phyloP scores from a whole-genome alignment of 176 grass and related monocot genomes.

The Eremochloa ophiuroides region DNA sequence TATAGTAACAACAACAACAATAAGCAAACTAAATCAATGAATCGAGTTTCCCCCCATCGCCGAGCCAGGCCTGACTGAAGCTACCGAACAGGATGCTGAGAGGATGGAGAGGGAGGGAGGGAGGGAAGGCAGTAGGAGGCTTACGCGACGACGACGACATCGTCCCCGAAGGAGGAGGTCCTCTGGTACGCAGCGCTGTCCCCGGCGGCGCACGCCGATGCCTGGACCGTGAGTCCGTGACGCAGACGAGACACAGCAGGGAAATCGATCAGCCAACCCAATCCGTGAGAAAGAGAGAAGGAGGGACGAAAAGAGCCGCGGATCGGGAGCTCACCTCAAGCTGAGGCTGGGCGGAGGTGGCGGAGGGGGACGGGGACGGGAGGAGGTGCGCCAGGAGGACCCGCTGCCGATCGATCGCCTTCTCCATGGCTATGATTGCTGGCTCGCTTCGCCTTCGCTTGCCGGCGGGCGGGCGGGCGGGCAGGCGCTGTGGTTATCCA shows the following conservation, averaged over 20 bases:
- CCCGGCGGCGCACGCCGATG: conserved; percentile 78
- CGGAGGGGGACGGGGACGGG: conserved; percentile 25
- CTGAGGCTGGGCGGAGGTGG: not conserved
- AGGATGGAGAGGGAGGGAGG: not conserved
- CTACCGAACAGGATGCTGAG: not conserved
- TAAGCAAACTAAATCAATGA: too few species aligned
- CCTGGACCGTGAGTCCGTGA: conserved; percentile 41
- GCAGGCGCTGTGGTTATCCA: not conserved
- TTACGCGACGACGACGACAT: conserved; percentile 95
- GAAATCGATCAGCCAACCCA: not conserved
- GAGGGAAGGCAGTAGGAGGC: not conserved
- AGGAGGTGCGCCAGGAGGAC: conserved; percentile 77
- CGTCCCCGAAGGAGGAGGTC: conserved; percentile 62
- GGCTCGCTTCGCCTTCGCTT: not conserved
- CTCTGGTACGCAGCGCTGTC: conserved; percentile 91
- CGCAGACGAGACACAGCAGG: not conserved
- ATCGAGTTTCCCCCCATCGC: not conserved
- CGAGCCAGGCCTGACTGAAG: not conserved
- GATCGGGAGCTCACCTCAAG: conserved; percentile 17
- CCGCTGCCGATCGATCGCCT: conserved; percentile 82
- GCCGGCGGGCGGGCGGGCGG: not conserved
- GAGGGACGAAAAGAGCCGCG: not conserved
- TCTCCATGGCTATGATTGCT: conserved; percentile 65
- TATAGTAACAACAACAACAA: too few species aligned
- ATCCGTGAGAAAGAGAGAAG: not conserved